These are phyloP conservation scores for Tieghemostelium lacteum DNA, from an alignment of 78 protist genomes.

Conservation along the genomic window DNA sequence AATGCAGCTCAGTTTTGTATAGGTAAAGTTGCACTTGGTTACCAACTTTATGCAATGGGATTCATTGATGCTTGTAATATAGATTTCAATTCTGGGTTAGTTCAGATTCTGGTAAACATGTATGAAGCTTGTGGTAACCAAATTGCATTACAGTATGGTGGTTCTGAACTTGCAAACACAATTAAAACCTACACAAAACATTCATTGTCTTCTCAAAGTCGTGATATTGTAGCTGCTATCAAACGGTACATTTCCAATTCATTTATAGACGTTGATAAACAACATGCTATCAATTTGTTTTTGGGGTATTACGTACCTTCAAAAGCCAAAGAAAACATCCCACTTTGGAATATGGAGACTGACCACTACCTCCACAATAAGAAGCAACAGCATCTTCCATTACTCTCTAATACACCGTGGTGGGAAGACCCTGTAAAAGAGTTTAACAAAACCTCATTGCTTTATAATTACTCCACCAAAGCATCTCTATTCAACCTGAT, in stretches of 20 bases:
- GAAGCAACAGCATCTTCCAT: conserved; percentile 31
- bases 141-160: conserved; percentile 92
- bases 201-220: conserved; percentile 41
- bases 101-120: conserved; percentile 79
- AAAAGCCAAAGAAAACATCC: neutral
- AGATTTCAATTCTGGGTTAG: conserved; percentile 56
- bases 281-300: conserved; percentile 92
- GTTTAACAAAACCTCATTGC: conserved; percentile 40
- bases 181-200: conserved; percentile 83
- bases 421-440: conserved; percentile 62
- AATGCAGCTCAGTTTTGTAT: conserved; percentile 95
- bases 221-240: conserved; percentile 42
- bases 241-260: conserved; percentile 91
- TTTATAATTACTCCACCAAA: neutral
- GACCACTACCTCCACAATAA: conserved; percentile 89
- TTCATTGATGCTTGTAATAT: conserved; percentile 28
- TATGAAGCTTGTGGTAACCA: conserved; percentile 93
- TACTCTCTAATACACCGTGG: conserved; percentile 58
- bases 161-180: conserved; percentile 87
- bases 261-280: conserved; percentile 91
- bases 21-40: conserved; percentile 89
- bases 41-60: conserved; percentile 90
- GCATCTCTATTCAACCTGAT: conserved; percentile 16
- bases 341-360: conserved; percentile 89
- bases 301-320: conserved; percentile 90